Evolutionary conservation across 2,329 filamentous ascomycete genomes (phyloP), one percentile per base, ranked within the genome.

Genomic region (Cyclaneusma minus): DNA sequence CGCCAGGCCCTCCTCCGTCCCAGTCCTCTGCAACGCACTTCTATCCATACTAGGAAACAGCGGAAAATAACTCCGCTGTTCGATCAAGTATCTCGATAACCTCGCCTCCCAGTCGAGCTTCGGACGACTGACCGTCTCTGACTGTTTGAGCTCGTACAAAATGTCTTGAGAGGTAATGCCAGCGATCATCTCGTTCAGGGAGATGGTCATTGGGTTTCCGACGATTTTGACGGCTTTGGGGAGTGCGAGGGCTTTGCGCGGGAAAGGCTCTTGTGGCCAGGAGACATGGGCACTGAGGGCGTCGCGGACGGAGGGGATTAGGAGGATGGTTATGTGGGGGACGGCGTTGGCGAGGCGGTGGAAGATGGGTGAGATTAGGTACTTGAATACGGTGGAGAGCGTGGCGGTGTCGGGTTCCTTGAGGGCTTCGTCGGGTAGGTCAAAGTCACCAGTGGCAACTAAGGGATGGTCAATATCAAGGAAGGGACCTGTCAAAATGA

Each of bases 21-120:
- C 72, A 1, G 70, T 69, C 46, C 66, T 76, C 16, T 75, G 71
- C 29, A 82, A 54, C 37, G 58, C 68, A 30, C 68, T 62, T 25
- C 84, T 64, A 26, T 78, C 71, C 8, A 73, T 64, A 0, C 87
- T 74, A 5, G 89, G 89, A 44, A 85, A 94, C 1, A 95, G 54
- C 0, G 89, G 89, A 42, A 83, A 83, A 51, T 85, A 95, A 45
- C 89, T 84, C 5, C 85, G 62, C 54, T 95, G 89, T 51, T 93
- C 79, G 30, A 98, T 68, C 11, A 98, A 51, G 38, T 89, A 76
- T 12, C 72, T 65, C 5, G 78, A 70, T 24, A 85, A 52, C n/a
- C 87, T 58, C 10, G 73, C 69, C 42, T 87, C 60, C 14, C 80
- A 41, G 38, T 80, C 71, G 0, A 61, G 49, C 6, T 49, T 48